Base-by-base conservation (phyloP, 2,329 filamentous ascomycete genomes). In the Pseudocercospora ulei region DNA sequence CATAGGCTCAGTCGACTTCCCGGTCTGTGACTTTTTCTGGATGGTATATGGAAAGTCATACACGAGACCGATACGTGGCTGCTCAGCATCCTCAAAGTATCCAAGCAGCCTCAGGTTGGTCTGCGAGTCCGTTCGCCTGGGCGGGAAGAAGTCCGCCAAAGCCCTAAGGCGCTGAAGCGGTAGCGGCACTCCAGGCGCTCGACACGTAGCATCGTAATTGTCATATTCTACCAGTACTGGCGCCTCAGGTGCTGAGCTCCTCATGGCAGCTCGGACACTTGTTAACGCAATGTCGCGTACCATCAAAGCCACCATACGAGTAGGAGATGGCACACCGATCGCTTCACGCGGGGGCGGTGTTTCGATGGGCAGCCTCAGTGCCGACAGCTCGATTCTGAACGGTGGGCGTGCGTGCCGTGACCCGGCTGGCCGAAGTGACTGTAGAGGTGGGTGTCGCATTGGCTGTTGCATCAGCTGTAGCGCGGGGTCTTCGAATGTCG, bases 51-150 rank as follows among this genome's bases (percentile, higher is more conserved):
- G 82, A 18, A 87, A 73, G 34, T 81, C 77, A 52, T 84, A 88
- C 7, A 88, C 71, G 7, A 88, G 66, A 3, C 82, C 82, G 38
- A 85, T 73, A 6, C 82, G 71, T 0, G 67, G 65, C 39, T 82
- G 77, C 37, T 74, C 71, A 37, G 80, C 69, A 51, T 87, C 82
- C 56, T 87, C 81, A 51, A 84, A 85, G 54, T 84, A 87, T 53
- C 47, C 82, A 68, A 56, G 59, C 51, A 71, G 77, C 67, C 71
- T 81, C 1, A 77, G 70, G 14, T 63, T 65, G 2, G 48, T 50
- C 30, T 57, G 55, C 12, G 54, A 55, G 13, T 58, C 56, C 9
- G 56, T 38, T 27, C 56, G 50, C 55, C 58, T 58, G 2, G 56
- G 56, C 38, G 53, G 51, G 7, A 58, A 48, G 22, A 49, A 49